Conservation (phyloP, 2,329 filamentous ascomycete genomes). For the Fusarium keratoplasticum region DNA sequence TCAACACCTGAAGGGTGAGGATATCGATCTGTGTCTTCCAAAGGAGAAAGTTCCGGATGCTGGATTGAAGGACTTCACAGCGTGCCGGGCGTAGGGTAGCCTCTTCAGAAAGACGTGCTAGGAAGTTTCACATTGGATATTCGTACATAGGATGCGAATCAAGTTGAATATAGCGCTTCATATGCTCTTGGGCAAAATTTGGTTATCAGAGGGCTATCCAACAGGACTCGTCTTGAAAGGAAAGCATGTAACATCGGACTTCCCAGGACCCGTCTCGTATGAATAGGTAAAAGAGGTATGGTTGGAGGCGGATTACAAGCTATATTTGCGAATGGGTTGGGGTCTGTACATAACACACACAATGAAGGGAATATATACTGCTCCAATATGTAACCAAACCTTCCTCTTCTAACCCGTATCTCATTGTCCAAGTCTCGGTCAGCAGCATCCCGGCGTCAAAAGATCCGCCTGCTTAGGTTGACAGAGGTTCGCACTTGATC, state of each 20-base stretch:
- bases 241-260: neutral
- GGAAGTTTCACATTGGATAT: no score
- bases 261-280: neutral
- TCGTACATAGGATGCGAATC: neutral
- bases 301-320: neutral
- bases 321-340: neutral
- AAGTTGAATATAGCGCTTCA: neutral
- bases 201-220: no score
- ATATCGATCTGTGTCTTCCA: slow-evolving; percentile 46
- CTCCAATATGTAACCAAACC: neutral
- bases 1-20: slow-evolving; percentile 43
- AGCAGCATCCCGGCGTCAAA: neutral
- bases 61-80: slow-evolving; percentile 44
- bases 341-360: neutral
- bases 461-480: neutral
- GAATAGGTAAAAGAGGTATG: neutral
- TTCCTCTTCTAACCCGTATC: neutral
- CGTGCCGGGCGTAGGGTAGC: neutral
- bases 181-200: no score
- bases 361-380: neutral
- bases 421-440: neutral
- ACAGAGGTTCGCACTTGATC: neutral
- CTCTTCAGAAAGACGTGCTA: neutral
- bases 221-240: no score
- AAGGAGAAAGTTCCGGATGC: slow-evolving; percentile 37